Base-by-base conservation (phyloP, 768 basidiomycete genomes). In the Lentinula guzmanii region DNA sequence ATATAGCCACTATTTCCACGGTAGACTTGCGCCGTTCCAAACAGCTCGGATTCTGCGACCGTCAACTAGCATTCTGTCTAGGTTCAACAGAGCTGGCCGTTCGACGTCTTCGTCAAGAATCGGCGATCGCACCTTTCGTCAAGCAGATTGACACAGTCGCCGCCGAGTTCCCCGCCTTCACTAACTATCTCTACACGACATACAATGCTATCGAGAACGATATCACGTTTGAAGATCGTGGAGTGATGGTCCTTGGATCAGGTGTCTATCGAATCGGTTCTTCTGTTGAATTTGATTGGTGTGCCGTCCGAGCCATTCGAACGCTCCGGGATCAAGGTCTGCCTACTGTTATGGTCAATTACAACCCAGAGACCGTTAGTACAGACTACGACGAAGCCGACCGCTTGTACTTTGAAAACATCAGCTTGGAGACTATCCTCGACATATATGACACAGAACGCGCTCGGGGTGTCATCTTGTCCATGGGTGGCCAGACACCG, bases 111-210 rank as follows among this genome's bases (percentile, higher is more conserved):
- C 90, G 96, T 60, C 89, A 93, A 70, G 96, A 98, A 73, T 74
- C 76, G 52, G 84, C 82, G 37, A 89, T 98, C 67, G 80, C 81
- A 11, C 95, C 95, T 0, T 96, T 93, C 72, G 91, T 97, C 75
- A 98, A 98, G 80, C 96, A 98, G 71, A 99, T 98, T 72, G 97
- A 99, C 68, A 98, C 97, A 0, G 95, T 98, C 60, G 97, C 97
- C 10, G 96, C 97, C 33, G 95, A 98, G 70, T 99, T 98, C 84
- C 96, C 97, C 1, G 95, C 95, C 0, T 93, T 89, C 79, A 98
- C 97, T 60, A 99, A 99, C 78, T 98, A 98, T 74, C 87, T 99
- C 50, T 98, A 99, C 77, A 97, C 90, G 46, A 97, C 95, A 0
- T 98, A 98, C 79, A 98, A 96, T 68, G 96, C 90, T n/a, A 77